Evolutionary conservation across 176 grass and related monocot species (phyloP).

Genomic region (Thinopyrum elongatum): DNA sequence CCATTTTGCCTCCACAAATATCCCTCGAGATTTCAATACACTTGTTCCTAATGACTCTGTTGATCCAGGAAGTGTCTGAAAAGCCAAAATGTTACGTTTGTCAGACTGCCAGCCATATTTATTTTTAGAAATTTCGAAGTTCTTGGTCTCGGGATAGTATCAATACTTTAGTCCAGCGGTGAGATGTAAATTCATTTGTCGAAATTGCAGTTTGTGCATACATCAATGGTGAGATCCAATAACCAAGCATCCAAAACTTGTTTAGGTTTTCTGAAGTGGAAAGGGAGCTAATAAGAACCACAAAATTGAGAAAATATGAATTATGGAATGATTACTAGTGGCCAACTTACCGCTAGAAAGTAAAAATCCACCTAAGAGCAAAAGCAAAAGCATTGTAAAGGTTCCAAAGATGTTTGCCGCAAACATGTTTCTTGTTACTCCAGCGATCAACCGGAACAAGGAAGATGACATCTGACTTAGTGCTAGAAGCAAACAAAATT

Average conservation of each 20-base stretch:
- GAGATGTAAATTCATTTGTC: conserved; percentile 45
- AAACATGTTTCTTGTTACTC: conserved; percentile 46
- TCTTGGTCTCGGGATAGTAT: background rate
- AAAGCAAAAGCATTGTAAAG: conserved; percentile 35
- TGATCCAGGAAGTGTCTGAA: conserved; percentile 31
- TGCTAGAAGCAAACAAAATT: conserved; percentile 42
- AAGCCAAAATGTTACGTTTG: background rate
- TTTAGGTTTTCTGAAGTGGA: conserved; percentile 41
- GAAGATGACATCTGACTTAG: conserved; percentile 60
- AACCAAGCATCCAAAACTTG: conserved; percentile 59
- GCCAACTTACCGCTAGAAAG: conserved; percentile 48
- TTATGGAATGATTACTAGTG: background rate
- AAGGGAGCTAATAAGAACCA: conserved; percentile 1
- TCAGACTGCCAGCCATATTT: background rate
- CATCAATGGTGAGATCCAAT: conserved; percentile 56
- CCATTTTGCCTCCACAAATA: conserved; percentile 57
- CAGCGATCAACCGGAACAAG: conserved; percentile 55
- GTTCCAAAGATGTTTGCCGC: conserved; percentile 41
- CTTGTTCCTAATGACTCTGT: conserved; percentile 41
- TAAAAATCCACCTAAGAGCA: conserved; percentile 57
- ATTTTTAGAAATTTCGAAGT: background rate
- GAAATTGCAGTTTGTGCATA: conserved; percentile 66
- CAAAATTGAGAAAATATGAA: background rate
- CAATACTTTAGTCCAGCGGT: conserved; percentile 54
- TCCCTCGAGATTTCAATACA: conserved; percentile 40